Base-by-base conservation (phyloP, 352 stramenopile genomes). In the Phytophthora brassicae region DNA sequence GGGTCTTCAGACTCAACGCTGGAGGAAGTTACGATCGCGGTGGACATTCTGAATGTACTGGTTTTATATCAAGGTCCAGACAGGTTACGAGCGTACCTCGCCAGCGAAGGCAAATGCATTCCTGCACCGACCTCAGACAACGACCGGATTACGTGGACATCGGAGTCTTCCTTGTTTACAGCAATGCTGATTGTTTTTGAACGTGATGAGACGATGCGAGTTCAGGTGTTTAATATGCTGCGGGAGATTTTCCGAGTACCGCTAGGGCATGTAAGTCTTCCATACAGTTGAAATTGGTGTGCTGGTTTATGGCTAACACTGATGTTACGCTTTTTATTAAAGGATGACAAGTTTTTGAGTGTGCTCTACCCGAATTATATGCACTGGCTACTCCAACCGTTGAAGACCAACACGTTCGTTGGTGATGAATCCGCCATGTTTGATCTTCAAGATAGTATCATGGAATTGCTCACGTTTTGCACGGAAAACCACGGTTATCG, bases 351-450 rank as follows among this genome's bases (percentile, higher is more conserved):
- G 52, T 95, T 93, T 60, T 69, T 95, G 42, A 89, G 83, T 60
- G 84, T 94, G 45, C 59, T 95, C 28, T 95, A 95, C 51, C 82
- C 83, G 33, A 92, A 91, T 69, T 95, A 95, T 64, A 93, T 93
- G 60, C 81, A 88, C 19, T 95, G 86, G 86, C 44, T 92, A 47
- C 66, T 95, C 12, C 86, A 95, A 64, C 82, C 84, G 3, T 59
- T 95, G 64, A 92, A 91, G 70, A 86, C 75, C 52, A 77, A 71
- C 6, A 67, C 68, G 2, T 73, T 75, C 26, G 48, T 68, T 7
- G 55, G 57, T 29, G 68, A 87, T 50, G 64, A 81, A 24, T 68
- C 74, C 5, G 70, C 66, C 6, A 72, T 95, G 44, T 95, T 93
- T 67, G 72, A 82, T 38, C 60, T 92, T 31, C 82, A 92, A 64